Evolutionary conservation across 495 filamentous ascomycete genomes (phyloP).

Genomic region (Extremus antarcticus): DNA sequence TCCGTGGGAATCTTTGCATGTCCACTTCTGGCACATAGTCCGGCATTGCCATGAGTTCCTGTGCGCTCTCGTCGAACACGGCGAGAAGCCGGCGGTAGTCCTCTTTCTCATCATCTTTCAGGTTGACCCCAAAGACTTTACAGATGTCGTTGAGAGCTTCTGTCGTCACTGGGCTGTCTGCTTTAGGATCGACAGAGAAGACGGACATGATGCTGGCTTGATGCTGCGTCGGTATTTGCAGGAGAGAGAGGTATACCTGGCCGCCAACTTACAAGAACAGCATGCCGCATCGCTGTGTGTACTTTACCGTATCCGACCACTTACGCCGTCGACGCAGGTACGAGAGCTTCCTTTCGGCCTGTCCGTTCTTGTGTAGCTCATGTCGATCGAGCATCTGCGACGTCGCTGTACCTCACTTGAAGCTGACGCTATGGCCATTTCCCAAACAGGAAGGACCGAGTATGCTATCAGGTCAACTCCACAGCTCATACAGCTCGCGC

Average conservation of each 20-base stretch:
- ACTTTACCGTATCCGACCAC: no score
- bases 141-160: constrained; percentile 18
- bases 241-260: neutral
- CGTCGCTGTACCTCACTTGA: neutral
- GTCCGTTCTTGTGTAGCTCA: no score
- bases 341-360: neutral
- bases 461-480: neutral
- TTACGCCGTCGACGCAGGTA: constrained; percentile 2
- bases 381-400: neutral
- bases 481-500: neutral
- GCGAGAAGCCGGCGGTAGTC: constrained; percentile 27
- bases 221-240: neutral
- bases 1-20: constrained; percentile 19
- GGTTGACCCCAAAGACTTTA: constrained; percentile 14
- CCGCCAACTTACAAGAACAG: neutral
- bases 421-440: neutral
- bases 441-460: neutral
- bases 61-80: constrained; percentile 24
- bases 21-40: constrained; percentile 22
- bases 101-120: constrained; percentile 25
- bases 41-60: constrained; percentile 22
- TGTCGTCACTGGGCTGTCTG: constrained; percentile 17
- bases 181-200: constrained; percentile 15
- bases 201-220: constrained; percentile 9
- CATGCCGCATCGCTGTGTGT: neutral